Percentiles rank a stretch among this genome's conserved stretches.
Evolutionary conservation across 169 alveolate genomes (phyloP).

Genomic region (Babesia divergens): DNA sequence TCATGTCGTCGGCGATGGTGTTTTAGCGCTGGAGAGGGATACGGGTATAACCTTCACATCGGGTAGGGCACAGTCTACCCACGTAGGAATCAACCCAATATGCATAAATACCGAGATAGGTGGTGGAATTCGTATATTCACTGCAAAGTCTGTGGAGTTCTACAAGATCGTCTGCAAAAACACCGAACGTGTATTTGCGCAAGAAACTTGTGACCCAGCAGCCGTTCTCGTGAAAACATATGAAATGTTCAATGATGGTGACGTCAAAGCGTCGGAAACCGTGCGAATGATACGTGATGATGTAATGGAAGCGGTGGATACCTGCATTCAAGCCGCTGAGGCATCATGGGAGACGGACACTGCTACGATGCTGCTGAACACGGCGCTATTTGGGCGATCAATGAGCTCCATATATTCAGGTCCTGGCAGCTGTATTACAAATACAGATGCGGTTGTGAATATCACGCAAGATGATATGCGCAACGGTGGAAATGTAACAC

Average conservation of each 20-base stretch:
- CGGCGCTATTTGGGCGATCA: slow-evolving; percentile 66
- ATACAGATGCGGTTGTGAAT: no score
- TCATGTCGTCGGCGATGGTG: slow-evolving; percentile 14
- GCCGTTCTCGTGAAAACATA: slow-evolving; percentile 76
- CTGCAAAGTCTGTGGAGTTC: slow-evolving; percentile 51
- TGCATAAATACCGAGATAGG: slow-evolving; percentile 35
- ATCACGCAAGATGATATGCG: no score
- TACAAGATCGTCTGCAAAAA: slow-evolving; percentile 62
- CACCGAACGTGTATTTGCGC: slow-evolving; percentile 68
- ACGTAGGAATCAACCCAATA: neutral
- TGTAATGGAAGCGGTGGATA: slow-evolving; percentile 69
- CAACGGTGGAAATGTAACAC: no score
- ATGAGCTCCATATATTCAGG: neutral
- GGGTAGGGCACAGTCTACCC: neutral
- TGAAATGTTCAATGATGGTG: slow-evolving; percentile 73
- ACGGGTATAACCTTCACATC: neutral
- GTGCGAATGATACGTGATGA: slow-evolving; percentile 73
- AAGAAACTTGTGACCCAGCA: slow-evolving; percentile 76
- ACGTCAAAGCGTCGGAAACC: slow-evolving; percentile 75
- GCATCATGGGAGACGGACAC: slow-evolving; percentile 66
- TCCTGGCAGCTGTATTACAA: neutral
- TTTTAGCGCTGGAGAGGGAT: neutral
- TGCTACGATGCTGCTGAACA: slow-evolving; percentile 51
- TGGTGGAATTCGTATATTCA: slow-evolving; percentile 41
- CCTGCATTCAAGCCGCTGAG: slow-evolving; percentile 76